Base-by-base conservation (phyloP, 352 stramenopile species). In the Pythium dissotocum region DNA sequence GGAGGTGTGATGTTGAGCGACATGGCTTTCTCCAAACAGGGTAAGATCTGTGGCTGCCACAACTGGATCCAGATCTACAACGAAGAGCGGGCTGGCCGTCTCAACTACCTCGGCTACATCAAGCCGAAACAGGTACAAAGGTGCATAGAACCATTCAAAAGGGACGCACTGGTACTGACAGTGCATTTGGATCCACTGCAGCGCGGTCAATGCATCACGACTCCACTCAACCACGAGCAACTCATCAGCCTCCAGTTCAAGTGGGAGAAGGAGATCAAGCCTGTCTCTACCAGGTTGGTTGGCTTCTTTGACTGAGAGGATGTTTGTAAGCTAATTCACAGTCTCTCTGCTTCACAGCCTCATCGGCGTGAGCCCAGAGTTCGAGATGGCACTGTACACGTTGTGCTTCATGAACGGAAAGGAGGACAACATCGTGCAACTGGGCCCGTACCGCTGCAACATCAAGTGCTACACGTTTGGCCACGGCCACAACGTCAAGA, bases 41-140 rank as follows among this genome's bases (percentile, higher is more conserved):
- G 77, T 57, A 87, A 98, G 70, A 85, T 98, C 49, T 89, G 75
- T 16, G 95, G 95, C 13, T 98, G 98, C 75, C 96, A 99, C 81
- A 99, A 99, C 78, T 99, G 96, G 96, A 91, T 99, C 61, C 91
- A 98, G 67, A 94, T 99, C 42, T 99, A 98, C 77, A 87, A 97
- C 35, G 93, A 98, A 71, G 96, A 99, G 77, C 91, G 95, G 72
- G 83, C 85, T 14, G 93, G 94, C 6, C 85, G 84, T 36, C 76
- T 99, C 38, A 87, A 99, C 80, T 99, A 99, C 77, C 80, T 84
- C 38, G 96, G 95, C 9, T 98, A 97, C 73, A 97, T 98, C 64
- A 92, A 95, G 28, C 95, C 87, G 16, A 90, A 89, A 67, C 81
- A 88, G 66, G 70, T 76, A 46, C 18, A 4, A n/a, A 28, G 46